Evolutionary conservation across 495 filamentous ascomycete genomes (phyloP), one percentile per base, ranked within the genome.

Genomic region (Penicillium turbatum): DNA sequence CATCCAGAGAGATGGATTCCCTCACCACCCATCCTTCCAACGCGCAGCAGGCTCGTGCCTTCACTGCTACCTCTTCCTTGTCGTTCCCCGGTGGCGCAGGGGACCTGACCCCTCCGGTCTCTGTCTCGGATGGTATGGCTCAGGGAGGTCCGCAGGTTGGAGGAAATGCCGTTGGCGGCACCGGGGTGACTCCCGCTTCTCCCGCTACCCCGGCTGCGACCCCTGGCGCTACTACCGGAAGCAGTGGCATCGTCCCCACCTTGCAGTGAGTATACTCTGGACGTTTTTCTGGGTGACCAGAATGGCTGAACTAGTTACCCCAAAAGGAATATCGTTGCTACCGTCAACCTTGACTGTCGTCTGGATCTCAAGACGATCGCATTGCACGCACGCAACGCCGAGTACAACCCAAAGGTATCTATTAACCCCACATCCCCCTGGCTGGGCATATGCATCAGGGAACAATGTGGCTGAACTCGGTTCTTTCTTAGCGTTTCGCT

Each of bases 351-450:
- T 68, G 91, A 95, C 79, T 97, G 93, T 72, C 90, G 93, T 56
- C 79, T 98, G 76, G 93, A 98, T 70, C 81, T 98, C 56, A 98
- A 98, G 87, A 98, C 93, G 68, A 98, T 98, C 69, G 93, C 93
- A 54, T 81, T 98, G 62, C 93, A 98, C 74, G 93, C 93, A 60
- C 87, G 93, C 73, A 98, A 98, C 73, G 93, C 95, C 56, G 95
- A 97, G 77, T 97, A 96, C 84, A 96, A 96, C 62, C 90, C 86
- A 58, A 92, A 93, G 88, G 89, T 93, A 90, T 77, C 61, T 68
- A 35, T 51, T 1, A 24, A 27, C 54, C 62, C 67, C 65, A 64
- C 63, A 68, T 57, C 68, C 68, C 68, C 69, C 68, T 72, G 73
- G 59, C 56, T 68, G 72, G 73, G 59, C 57, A 55, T 68, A 48